These are phyloP conservation scores for Spencermartinsiella europaea DNA, from an alignment of 805 yeast genomes.

Conservation along the genomic window DNA sequence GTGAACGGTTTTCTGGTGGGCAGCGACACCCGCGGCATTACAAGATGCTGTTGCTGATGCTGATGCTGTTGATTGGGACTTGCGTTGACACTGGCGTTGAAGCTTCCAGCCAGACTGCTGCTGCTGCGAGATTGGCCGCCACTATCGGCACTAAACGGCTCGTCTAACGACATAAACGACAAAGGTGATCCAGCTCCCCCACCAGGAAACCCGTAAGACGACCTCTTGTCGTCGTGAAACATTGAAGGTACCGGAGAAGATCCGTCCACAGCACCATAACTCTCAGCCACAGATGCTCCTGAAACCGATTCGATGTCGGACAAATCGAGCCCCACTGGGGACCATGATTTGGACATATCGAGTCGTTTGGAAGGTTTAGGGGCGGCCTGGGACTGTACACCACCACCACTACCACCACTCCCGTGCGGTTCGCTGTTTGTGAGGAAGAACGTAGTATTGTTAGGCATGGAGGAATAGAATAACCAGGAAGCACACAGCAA, in stretches of 20 bases:
- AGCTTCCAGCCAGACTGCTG: not conserved
- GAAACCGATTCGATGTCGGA: slow-evolving; percentile 15
- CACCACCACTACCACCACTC: not conserved
- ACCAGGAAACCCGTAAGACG: too few species aligned
- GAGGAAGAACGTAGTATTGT: slow-evolving; percentile 10
- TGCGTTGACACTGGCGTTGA: not conserved
- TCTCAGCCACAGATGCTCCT: not conserved
- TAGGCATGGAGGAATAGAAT: too few species aligned
- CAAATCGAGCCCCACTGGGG: slow-evolving; percentile 1
- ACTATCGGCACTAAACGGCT: not conserved
- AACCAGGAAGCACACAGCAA: too few species aligned
- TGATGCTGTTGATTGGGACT: not conserved
- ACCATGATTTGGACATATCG: not conserved
- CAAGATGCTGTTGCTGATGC: slow-evolving; percentile 9
- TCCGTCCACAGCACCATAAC: not conserved
- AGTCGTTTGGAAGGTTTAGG: not conserved
- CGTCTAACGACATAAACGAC: not conserved
- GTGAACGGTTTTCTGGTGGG: slow-evolving; percentile 24
- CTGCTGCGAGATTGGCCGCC: not conserved
- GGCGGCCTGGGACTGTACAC: not conserved
- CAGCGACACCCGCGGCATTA: slow-evolving; percentile 24
- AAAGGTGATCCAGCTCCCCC: not conserved
- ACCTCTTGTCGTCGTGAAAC: too few species aligned
- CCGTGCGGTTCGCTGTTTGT: slow-evolving; percentile 11
- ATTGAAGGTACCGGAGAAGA: too few species aligned